Percentiles rank a stretch among this genome's conserved stretches.
phyloP scores from a whole-genome alignment of 2,329 filamentous ascomycete species.

The Phoma sp. region DNA sequence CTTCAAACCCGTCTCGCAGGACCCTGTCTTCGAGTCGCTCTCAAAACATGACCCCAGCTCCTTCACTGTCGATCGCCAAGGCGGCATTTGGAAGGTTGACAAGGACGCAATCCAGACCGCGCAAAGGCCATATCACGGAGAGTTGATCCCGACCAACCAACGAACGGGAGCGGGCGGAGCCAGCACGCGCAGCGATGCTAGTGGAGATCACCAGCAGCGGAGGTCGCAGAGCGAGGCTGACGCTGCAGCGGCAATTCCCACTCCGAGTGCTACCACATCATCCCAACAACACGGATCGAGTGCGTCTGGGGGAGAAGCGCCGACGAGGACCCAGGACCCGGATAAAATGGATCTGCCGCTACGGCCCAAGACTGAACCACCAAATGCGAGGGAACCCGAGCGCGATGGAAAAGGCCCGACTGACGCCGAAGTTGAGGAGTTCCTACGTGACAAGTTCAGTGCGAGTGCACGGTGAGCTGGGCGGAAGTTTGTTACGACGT shows the following conservation, averaged over 20 bases:
- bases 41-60: slow-evolving; percentile 24
- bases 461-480: slow-evolving; percentile 9
- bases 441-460: slow-evolving; percentile 30
- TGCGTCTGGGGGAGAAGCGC: slow-evolving; percentile 5
- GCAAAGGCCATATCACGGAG: slow-evolving; percentile 39
- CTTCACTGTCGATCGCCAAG: slow-evolving; percentile 31
- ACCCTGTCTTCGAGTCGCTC: slow-evolving; percentile 35
- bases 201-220: not conserved
- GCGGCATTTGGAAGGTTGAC: slow-evolving; percentile 44
- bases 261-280: not conserved
- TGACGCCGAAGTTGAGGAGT: slow-evolving; percentile 27
- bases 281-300: slow-evolving; percentile 1
- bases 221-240: slow-evolving; percentile 2
- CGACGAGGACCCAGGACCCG: not conserved
- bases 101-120: slow-evolving; percentile 26
- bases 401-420: slow-evolving; percentile 14
- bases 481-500: not conserved
- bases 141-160: slow-evolving; percentile 34
- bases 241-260: not conserved
- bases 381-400: not conserved
- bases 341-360: not conserved
- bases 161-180: slow-evolving; percentile 6
- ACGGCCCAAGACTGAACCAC: not conserved
- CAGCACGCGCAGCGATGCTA: not conserved
- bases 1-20: slow-evolving; percentile 43